Evolutionary conservation across 2,329 filamentous ascomycete genomes (phyloP), one percentile per base, ranked within the genome.

Genomic region (Ophiostoma ips): DNA sequence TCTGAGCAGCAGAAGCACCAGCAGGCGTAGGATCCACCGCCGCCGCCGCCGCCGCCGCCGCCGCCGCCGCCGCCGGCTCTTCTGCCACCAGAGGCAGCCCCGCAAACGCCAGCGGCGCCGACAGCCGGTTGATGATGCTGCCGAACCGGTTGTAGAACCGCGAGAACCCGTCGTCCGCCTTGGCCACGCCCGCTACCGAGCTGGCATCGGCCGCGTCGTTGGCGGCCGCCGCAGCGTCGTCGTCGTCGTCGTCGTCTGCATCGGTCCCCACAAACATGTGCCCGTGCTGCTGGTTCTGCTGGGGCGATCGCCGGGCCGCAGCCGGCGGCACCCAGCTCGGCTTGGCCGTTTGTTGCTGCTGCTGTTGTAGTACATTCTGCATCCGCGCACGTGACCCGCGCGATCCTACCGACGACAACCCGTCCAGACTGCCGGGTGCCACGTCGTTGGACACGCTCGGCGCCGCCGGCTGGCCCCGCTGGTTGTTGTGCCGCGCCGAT

Each of bases 91-190:
- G 72, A 0, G 92, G 92, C 9, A 98, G 75, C 1, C 90, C 90
- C 5, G 92, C 87, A 67, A 95, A 98, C 3, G 89, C 90, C 30
- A 98, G 71, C 1, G 89, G 89, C 0, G 89, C 88, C 0, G 90
- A 94, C 12, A 96, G 77, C 58, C 83, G 84, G 54, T 87, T 92
- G 61, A 96, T 86, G 45, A 95, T 77, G 49, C 77, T 87, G 50
- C 89, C 88, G 60, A 95, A 95, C 1, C 87, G 88, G 52, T 77
- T 89, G 66, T 96, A 98, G 67, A 96, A 98, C 49, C 81, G 79
- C 7, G 86, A 79, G 62, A 95, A 98, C 6, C 86, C 83, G 51
- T 90, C 88, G 31, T 94, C 87, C 15, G 30, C 10, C 43, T 45
- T 34, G 28, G n/a, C 15, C 4, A 66, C 68, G 15, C 48, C 16